Evolutionary conservation across 305 asterid genomes (phyloP).

Genomic region (Fraxinus dipetala): DNA sequence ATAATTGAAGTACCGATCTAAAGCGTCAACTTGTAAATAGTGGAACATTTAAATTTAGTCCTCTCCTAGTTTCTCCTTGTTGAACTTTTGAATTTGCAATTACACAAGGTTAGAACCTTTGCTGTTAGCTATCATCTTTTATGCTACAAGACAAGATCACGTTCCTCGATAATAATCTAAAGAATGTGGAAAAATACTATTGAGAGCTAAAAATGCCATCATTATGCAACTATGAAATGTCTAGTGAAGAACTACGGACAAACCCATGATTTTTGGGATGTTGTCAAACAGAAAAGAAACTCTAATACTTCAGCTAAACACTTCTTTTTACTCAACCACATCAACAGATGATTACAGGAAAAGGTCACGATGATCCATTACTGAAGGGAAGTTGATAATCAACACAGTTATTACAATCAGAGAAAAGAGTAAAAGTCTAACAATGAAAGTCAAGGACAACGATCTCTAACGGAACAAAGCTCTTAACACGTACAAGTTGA

Average conservation of each 20-base stretch:
- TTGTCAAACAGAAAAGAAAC: neutral
- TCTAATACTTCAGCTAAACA: neutral
- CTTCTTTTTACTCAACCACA: neutral
- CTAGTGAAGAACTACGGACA: neutral
- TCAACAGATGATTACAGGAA: neutral
- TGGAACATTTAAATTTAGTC: neutral
- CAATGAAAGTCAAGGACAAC: conserved; percentile 22
- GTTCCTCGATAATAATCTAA: neutral
- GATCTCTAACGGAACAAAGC: conserved; percentile 22
- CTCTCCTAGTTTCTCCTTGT: neutral
- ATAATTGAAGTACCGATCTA: conserved; percentile 61
- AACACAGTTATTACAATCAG: conserved; percentile 20
- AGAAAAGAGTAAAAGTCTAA: conserved; percentile 7
- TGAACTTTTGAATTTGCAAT: neutral
- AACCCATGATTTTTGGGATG: neutral
- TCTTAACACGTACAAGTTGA: conserved; percentile 31
- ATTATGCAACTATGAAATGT: neutral
- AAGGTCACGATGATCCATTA: neutral
- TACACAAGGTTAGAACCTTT: neutral
- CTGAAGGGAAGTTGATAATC: conserved; percentile 6
- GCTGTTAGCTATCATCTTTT: neutral
- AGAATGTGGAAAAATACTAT: neutral
- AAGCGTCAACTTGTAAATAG: conserved; percentile 7
- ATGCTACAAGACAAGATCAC: neutral
- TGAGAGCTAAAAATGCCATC: neutral